Evolutionary conservation across 2,329 filamentous ascomycete species (phyloP).

Genomic region (Torrubiella hemipterigena): DNA sequence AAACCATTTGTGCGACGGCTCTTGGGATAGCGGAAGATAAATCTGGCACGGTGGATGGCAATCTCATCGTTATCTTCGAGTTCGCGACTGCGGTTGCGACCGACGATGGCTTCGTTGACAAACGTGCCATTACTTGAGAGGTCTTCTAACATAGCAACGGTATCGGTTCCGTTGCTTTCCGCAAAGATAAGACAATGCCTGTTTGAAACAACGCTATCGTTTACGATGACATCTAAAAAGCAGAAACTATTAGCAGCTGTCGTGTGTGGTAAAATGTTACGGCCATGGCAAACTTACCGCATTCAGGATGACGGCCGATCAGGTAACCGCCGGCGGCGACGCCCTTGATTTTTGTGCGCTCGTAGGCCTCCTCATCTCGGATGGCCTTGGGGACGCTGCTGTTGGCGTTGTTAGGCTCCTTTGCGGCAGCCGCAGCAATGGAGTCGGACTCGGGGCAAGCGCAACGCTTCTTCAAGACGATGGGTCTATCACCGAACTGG

Average conservation of each 20-base stretch:
- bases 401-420: slow-evolving; percentile 25
- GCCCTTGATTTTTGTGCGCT: slow-evolving; percentile 47
- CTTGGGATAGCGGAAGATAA: slow-evolving; percentile 83
- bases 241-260: slow-evolving; percentile 3
- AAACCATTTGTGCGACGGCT: slow-evolving; percentile 65
- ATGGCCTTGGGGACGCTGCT: slow-evolving; percentile 34
- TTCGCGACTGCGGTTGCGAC: slow-evolving; percentile 82
- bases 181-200: slow-evolving; percentile 62
- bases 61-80: slow-evolving; percentile 86
- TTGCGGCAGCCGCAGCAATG: slow-evolving; percentile 20
- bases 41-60: slow-evolving; percentile 72
- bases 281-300: slow-evolving; percentile 47
- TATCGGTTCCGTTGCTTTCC: slow-evolving; percentile 44
- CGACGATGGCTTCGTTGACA: slow-evolving; percentile 82
- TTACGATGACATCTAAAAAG: slow-evolving; percentile 52
- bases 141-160: slow-evolving; percentile 74
- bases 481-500: slow-evolving; percentile 51
- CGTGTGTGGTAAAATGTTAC: background rate
- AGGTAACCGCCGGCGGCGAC: slow-evolving; percentile 72
- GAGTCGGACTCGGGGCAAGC: slow-evolving; percentile 52
- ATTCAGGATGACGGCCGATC: slow-evolving; percentile 87
- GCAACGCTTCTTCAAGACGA: slow-evolving; percentile 62
- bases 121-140: slow-evolving; percentile 94
- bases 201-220: slow-evolving; percentile 76
- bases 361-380: slow-evolving; percentile 47